Conservation (phyloP, 306 rosid genomes). For the Pyrus betulifolia region DNA sequence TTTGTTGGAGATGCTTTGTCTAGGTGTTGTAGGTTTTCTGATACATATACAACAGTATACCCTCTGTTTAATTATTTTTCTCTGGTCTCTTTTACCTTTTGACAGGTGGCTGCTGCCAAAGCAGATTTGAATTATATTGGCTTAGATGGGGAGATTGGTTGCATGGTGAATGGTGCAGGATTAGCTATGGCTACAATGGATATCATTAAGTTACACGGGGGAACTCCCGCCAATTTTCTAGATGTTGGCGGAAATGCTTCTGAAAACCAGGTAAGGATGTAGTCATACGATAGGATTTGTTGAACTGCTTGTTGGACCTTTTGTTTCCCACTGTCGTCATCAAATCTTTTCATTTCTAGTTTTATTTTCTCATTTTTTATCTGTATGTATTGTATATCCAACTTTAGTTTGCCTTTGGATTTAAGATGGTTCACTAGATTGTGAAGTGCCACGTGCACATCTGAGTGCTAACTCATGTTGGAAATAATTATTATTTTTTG, state of each 20-base stretch:
- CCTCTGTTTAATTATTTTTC: background rate
- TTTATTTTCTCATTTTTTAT: background rate
- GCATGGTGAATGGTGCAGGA: slow-evolving; percentile 99
- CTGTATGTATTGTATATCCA: background rate
- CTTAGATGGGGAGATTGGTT: slow-evolving; percentile 97
- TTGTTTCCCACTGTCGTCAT: background rate
- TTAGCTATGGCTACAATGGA: slow-evolving; percentile 99
- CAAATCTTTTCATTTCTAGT: background rate
- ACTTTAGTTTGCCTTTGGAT: background rate
- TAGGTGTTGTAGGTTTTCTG: background rate
- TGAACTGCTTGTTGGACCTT: slow-evolving; percentile 1
- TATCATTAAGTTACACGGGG: slow-evolving; percentile 89
- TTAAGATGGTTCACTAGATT: background rate
- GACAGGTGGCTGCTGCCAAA: slow-evolving; percentile 87
- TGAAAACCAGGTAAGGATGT: slow-evolving; percentile 76
- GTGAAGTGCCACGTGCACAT: background rate
- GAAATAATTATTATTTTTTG: background rate
- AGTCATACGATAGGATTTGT: background rate
- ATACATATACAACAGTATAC: background rate
- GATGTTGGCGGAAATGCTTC: slow-evolving; percentile 99
- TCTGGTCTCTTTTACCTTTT: slow-evolving; percentile 19
- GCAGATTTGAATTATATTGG: slow-evolving; percentile 96
- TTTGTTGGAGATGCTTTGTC: background rate
- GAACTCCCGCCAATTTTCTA: slow-evolving; percentile 98
- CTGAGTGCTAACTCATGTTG: background rate